Base-by-base conservation (phyloP, 2,329 filamentous ascomycete genomes). In the Colletotrichum limetticola region DNA sequence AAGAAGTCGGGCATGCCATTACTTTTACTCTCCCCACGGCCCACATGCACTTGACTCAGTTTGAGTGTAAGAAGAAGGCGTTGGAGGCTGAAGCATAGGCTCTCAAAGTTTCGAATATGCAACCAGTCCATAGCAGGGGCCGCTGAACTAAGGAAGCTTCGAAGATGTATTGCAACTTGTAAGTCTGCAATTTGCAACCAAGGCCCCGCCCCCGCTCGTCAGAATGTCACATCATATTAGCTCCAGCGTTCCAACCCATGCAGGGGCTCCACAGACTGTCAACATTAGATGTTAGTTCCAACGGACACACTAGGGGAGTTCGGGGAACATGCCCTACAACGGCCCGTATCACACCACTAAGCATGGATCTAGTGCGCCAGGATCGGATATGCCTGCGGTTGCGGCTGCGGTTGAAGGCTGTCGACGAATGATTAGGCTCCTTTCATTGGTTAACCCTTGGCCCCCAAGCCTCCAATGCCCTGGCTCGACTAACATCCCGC, bases 301-400 rank as follows among this genome's bases (percentile, higher is more conserved):
- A 46, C 35, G 16, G 37, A 3, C 14, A 16, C 37, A 12, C 37
- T 42, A 42, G 66, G 59, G 35, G 35, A 49, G 37, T 8, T 57
- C 37, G 66, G 66, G 60, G 59, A 62, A 63, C 53, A 62, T 56
- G 32, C 57, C 30, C 58, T 56, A 49, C 57, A 42, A 32, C 66
- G 46, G 66, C 59, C 60, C 53, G 59, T 37, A 28, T 69, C 60
- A 59, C 59, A 65, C 60, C 66, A 69, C 59, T 12, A 3, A 24
- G 26, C 37, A 35, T 64, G 66, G 59, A 22, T 37, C 26, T 53
- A 35, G 35, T 42, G 5, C 11, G 30, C 22, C 24, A 24, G 32
- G 46, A 49, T 26, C 66, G n/a, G 28, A n/a, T 19, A 11, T 63
- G 58, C 22, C 46, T 56, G 46, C 66, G 49, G 58, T 22, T 63